phyloP scores from a whole-genome alignment of 139 green algal species.

The Spirogloea muscicola region DNA sequence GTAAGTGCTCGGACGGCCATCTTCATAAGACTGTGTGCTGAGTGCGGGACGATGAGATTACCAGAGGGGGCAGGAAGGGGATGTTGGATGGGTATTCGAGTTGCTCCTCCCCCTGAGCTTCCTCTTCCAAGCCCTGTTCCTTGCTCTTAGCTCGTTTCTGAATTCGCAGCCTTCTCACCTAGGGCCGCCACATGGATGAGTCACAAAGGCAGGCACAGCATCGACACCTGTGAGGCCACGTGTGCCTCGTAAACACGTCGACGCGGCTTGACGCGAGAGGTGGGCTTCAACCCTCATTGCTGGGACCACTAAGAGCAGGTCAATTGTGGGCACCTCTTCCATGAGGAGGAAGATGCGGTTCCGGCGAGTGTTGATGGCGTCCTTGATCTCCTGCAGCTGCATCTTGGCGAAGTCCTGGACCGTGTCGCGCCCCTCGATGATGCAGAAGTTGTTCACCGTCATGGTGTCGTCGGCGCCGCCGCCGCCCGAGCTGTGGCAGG shows the following conservation, averaged over 20 bases:
- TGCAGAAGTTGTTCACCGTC: slow-evolving; percentile 42
- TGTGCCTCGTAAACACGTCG: no score
- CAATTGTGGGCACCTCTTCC: slow-evolving; percentile 77
- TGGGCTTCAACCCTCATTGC: no score
- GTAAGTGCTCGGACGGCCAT: no score
- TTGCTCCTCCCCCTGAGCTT: slow-evolving; percentile 38
- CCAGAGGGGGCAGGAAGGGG: slow-evolving; percentile 79
- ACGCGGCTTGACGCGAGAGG: no score
- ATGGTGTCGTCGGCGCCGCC: neutral
- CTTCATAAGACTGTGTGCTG: no score
- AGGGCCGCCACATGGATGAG: no score
- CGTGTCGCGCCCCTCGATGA: slow-evolving; percentile 88
- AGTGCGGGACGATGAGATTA: no score
- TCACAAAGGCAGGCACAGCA: no score
- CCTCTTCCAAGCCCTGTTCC: neutral
- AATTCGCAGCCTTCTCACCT: slow-evolving; percentile 84
- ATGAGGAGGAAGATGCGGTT: slow-evolving; percentile 95
- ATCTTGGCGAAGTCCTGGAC: slow-evolving; percentile 76
- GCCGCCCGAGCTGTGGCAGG: no score
- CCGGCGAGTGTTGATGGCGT: slow-evolving; percentile 69
- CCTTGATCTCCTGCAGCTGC: slow-evolving; percentile 71
- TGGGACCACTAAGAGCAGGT: no score
- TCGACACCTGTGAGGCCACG: no score
- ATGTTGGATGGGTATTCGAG: slow-evolving; percentile 41
- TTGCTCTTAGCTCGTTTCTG: slow-evolving; percentile 82